Evolutionary conservation across 305 asterid genomes (phyloP).

Genomic region (Solanum hybrid): DNA sequence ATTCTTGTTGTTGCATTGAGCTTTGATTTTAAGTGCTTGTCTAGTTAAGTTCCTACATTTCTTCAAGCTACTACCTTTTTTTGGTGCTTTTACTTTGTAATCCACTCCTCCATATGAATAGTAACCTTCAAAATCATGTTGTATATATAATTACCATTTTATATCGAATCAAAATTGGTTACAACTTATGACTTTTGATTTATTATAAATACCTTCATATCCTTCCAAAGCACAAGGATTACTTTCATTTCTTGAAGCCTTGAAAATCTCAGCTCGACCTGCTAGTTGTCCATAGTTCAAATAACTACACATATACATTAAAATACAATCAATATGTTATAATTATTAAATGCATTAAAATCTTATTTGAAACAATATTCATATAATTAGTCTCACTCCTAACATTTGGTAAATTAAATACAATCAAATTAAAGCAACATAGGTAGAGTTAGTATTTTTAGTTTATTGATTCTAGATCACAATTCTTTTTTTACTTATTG

Average conservation of each 20-base stretch:
- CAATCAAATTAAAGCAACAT: background rate
- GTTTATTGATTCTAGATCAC: no score
- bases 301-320: constrained; percentile 31
- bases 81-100: constrained; percentile 18
- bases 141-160: no score
- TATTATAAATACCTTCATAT: constrained; percentile 32
- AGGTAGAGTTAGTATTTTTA: no score
- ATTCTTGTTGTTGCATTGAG: constrained; percentile 51
- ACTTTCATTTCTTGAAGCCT: constrained; percentile 34
- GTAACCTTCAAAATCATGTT: constrained; percentile 3
- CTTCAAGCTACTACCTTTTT: constrained; percentile 21
- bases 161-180: no score
- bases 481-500: no score
- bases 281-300: constrained; percentile 51
- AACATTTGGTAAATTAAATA: background rate
- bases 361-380: background rate
- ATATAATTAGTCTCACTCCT: background rate
- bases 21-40: constrained; percentile 51
- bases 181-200: background rate
- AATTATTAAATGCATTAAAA: background rate
- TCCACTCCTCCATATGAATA: constrained; percentile 17
- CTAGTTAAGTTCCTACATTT: constrained; percentile 43
- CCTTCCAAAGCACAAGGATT: constrained; percentile 59
- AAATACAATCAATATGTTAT: background rate
- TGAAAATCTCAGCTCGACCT: constrained; percentile 45